A percentile compares a stretch with the other conserved stretches of the same genome.
Evolutionary conservation across 1,284 basidiomycete genomes (phyloP).

Genomic region (Lignosus rhinocerotis): DNA sequence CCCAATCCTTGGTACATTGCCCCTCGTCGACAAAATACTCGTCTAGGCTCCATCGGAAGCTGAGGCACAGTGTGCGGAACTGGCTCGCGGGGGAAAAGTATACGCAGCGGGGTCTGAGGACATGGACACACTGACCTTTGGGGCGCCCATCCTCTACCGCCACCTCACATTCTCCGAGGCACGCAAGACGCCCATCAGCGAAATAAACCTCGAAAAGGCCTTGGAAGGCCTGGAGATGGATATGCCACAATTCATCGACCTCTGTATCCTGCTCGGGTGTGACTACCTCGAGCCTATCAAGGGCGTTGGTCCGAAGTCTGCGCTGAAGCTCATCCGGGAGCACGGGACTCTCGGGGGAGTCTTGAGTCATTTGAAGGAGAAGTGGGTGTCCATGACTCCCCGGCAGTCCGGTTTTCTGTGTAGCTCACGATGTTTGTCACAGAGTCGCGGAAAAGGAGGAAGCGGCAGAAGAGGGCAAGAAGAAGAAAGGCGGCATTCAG

Average conservation of each 20-base stretch:
- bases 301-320: slow-evolving; percentile 94
- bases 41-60: slow-evolving; percentile 93
- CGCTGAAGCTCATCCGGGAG: slow-evolving; percentile 91
- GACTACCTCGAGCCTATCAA: slow-evolving; percentile 98
- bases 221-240: slow-evolving; percentile 89
- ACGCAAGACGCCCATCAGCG: slow-evolving; percentile 96
- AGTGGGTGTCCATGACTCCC: slow-evolving; percentile 44
- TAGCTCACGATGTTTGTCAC: not conserved
- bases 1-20: not conserved
- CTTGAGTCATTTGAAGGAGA: slow-evolving; percentile 81
- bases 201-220: slow-evolving; percentile 83
- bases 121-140: slow-evolving; percentile 99
- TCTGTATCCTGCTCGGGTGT: slow-evolving; percentile 96
- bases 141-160: slow-evolving; percentile 87
- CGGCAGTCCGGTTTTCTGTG: too few relatives aligned
- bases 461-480: slow-evolving; percentile 46
- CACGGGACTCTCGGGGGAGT: slow-evolving; percentile 80
- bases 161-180: slow-evolving; percentile 99
- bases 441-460: slow-evolving; percentile 57
- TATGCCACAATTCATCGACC: slow-evolving; percentile 97
- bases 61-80: slow-evolving; percentile 97
- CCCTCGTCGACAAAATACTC: not conserved
- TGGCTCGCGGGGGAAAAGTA: slow-evolving; percentile 92
- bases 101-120: slow-evolving; percentile 98
- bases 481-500: slow-evolving; percentile 71